phyloP scores from a whole-genome alignment of 192 early-diverging fungal species.

The Rhizophagus clarus region DNA sequence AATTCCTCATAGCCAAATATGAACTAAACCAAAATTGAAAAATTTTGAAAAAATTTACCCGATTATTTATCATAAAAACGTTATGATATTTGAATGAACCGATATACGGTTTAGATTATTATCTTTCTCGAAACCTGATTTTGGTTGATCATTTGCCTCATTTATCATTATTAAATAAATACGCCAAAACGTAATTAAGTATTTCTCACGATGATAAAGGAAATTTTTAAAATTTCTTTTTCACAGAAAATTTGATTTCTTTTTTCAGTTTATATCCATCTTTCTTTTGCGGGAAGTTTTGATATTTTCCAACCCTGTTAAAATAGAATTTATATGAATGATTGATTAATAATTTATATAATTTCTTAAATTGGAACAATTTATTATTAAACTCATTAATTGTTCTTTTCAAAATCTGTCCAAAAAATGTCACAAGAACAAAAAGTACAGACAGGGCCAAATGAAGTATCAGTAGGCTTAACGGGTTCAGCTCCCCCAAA shows the following conservation, averaged over 20 bases:
- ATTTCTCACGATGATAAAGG: too few species aligned
- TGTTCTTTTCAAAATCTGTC: not conserved
- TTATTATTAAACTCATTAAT: not conserved
- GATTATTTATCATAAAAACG: too few species aligned
- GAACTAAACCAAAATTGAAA: too few species aligned
- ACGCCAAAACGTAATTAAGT: not conserved
- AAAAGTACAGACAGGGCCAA: not conserved
- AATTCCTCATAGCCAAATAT: too few species aligned
- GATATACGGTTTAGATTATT: too few species aligned
- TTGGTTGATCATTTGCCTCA: not conserved
- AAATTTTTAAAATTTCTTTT: not conserved
- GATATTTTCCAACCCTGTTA: too few species aligned
- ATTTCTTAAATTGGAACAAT: not conserved
- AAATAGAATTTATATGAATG: not conserved
- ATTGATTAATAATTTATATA: not conserved
- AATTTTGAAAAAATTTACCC: too few species aligned
- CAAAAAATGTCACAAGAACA: constrained; percentile 1
- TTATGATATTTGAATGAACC: too few species aligned
- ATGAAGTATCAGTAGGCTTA: not conserved
- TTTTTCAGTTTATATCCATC: not conserved
- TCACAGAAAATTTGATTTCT: not conserved
- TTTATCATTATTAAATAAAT: not conserved
- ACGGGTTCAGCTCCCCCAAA: not conserved
- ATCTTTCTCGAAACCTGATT: too few species aligned
- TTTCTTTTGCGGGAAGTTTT: not conserved